Evolutionary conservation across 148 eudicot species (phyloP), one percentile per base, ranked within the genome.

Genomic region (Persicaria tinctoria): DNA sequence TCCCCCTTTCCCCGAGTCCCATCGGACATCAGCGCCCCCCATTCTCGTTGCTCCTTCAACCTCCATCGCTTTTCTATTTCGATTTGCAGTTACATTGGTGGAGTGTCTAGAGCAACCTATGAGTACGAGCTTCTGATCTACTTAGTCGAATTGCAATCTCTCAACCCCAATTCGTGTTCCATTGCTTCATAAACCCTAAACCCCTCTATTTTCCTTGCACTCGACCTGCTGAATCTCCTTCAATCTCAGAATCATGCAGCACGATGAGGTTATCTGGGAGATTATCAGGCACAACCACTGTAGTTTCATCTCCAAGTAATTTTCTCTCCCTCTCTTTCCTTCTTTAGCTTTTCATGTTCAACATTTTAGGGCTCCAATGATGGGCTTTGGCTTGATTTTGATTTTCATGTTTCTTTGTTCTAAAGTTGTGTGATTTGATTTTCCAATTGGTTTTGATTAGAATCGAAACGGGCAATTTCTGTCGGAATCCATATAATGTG

Each of bases 201-300:
- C 41, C 41, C 41, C 41, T 23, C 41, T 32, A 2, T 32, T 32
- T 32, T 32, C 41, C 41, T 32, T 32, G 3, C 41, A 8, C 53
- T 57, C 32, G 18, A n/a, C 8, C 11, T 57, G 10, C 8, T 3
- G 18, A 63, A 23, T 1, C n/a, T 6, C 1, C 41, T 64, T 5
- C 70, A 13, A 38, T 41, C 70, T 71, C 38, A 47, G 16, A 71
- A 71, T 46, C 55, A 95, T 95, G 99, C 99, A 95, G 84, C 96
- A 91, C 83, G 96, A 95, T 84, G 97, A 95, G 78, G 93, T 95
- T 60, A 90, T 95, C 71, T 95, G 99, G 97, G 97, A 95, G 80
- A 90, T 95, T 51, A 90, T 95, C 79, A 87, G 97, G 46, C 97
- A 95, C 75, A 86, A 95, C 27, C 97, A 92, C 79, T 95, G 99